Evolutionary conservation across 2,329 filamentous ascomycete species (phyloP), one percentile per base, ranked within the genome.

Genomic region (Fusarium tjaetaba): DNA sequence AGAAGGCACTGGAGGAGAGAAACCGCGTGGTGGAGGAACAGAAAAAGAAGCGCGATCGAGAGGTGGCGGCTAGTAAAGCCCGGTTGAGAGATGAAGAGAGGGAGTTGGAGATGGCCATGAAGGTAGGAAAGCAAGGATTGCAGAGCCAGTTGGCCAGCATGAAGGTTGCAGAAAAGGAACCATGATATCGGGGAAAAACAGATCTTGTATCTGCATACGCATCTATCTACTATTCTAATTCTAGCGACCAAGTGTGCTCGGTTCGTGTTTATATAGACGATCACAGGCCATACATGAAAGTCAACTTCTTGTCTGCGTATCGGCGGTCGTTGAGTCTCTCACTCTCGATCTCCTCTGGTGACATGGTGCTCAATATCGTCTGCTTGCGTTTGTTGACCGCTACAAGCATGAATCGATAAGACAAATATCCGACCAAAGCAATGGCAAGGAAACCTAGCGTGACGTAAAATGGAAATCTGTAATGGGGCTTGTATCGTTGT

Each of bases 71-170:
- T 49, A 90, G 90, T 26, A 91, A 89, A 76, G 90, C 89, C 1
- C 82, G 87, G 49, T 76, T 94, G 57, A 83, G 89, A 41, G 91
- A 93, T 65, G 91, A 91, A 73, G 92, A 94, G 81, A 85, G 86
- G 71, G 91, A 93, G 77, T 82, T 94, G 62, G 88, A 93, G 77
- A 84, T 86, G 71, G 93, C 92, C 2, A 92, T 94, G 90, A 87
- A 87, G 66, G 87, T 94, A 18, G 87, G 88, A 1, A 93, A 92
- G 81, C 88, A 87, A 68, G 92, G 92, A 1, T 71, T 94, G 73
- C 88, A 89, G 77, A 88, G 87, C 30, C 91, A 94, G 79, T 77
- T 93, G 63, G 81, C 80, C 26, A 79, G 71, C 57, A 79, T 79
- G 78, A 76, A 75, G 42, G 65, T 75, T 51, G 68, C 77, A 36